Evolutionary conservation across 148 eudicot species (phyloP).

Genomic region (Oxyria digyna): DNA sequence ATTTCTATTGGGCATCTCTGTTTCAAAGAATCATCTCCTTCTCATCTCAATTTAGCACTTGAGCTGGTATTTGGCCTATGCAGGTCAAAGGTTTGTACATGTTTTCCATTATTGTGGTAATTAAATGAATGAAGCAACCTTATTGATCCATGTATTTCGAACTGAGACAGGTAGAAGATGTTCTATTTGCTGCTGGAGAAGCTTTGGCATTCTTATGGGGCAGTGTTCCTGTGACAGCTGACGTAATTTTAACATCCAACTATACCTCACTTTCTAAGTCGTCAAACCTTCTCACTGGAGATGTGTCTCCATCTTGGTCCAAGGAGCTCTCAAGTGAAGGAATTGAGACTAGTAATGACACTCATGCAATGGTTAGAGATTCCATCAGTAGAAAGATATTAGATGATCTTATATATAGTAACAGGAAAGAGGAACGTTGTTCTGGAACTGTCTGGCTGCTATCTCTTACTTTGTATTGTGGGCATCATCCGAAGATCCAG

Average conservation of each 20-base stretch:
- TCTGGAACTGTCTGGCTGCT: slow-evolving; percentile 93
- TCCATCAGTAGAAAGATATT: slow-evolving; percentile 69
- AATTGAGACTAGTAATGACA: slow-evolving; percentile 33
- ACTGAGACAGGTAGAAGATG: slow-evolving; percentile 69
- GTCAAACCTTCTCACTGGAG: slow-evolving; percentile 72
- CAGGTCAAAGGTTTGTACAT: slow-evolving; percentile 64
- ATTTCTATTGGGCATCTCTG: slow-evolving; percentile 82
- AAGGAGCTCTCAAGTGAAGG: slow-evolving; percentile 25
- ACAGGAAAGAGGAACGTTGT: slow-evolving; percentile 90
- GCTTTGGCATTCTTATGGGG: slow-evolving; percentile 97
- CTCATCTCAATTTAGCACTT: slow-evolving; percentile 48
- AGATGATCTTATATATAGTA: slow-evolving; percentile 76
- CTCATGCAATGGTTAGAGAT: slow-evolving; percentile 45
- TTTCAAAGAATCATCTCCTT: slow-evolving; percentile 49
- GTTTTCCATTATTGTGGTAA: not conserved
- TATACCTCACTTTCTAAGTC: slow-evolving; percentile 80
- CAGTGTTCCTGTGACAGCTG: slow-evolving; percentile 84
- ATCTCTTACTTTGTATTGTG: slow-evolving; percentile 86
- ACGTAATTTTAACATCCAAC: slow-evolving; percentile 70
- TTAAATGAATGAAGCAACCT: slow-evolving; percentile 1
- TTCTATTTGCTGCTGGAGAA: slow-evolving; percentile 95
- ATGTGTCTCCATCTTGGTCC: slow-evolving; percentile 44
- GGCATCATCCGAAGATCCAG: slow-evolving; percentile 63
- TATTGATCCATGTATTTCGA: not conserved
- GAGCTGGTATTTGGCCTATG: slow-evolving; percentile 75